Percentiles rank a stretch among this genome's conserved stretches.
Conservation (phyloP, 306 rosid species). For the Cucumis melo region DNA sequence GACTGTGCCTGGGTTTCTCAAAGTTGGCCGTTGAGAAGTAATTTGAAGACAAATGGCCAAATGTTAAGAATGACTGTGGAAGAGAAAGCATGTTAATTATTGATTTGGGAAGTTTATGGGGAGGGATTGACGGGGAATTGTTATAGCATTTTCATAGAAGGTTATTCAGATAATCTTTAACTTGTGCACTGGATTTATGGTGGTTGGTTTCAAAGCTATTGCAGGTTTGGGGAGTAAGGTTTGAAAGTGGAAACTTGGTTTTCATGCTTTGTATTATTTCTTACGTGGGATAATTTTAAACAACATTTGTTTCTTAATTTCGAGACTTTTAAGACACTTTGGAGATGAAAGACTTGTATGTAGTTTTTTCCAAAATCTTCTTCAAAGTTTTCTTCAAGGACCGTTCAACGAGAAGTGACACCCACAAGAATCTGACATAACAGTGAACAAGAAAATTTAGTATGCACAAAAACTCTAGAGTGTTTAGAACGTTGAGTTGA, state of each 20-base stretch:
- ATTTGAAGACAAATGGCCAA: neutral
- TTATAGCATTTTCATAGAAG: neutral
- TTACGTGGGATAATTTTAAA: no score
- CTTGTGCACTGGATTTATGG: neutral
- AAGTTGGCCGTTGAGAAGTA: neutral
- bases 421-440: no score
- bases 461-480: no score
- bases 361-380: no score
- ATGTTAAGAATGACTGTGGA: neutral
- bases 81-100: neutral
- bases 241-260: neutral
- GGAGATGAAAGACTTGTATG: no score
- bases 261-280: neutral
- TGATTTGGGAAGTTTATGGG: neutral
- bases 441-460: no score
- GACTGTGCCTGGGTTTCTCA: conserved; percentile 1
- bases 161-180: neutral
- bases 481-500: no score
- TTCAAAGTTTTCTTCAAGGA: no score
- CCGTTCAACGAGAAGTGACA: no score
- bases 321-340: no score
- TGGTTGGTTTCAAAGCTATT: neutral
- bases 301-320: no score
- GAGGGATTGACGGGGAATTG: neutral
- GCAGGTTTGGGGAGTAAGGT: neutral